Base-by-base conservation (phyloP, 129 eudicot species). In the Deinandra increscens region DNA sequence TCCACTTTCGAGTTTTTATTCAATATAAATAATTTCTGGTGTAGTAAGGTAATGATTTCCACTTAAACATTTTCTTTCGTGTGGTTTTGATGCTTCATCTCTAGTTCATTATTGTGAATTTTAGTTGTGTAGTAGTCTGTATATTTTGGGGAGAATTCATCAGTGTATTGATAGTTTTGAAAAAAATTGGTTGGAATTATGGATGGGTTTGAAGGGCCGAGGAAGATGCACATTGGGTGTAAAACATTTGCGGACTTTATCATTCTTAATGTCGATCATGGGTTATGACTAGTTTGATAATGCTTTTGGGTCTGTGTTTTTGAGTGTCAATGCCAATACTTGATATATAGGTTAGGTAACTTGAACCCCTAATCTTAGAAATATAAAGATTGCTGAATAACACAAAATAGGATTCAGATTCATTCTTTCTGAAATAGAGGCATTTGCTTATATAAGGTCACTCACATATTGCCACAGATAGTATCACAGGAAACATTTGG, bases 161-260 rank as follows among this genome's bases (percentile, higher is more conserved):
- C 31, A 45, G 5, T 65, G 48, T 9, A 31, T 26, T 67, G 65
- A 56, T 59, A 8, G 17, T 66, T 9, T 23, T 54, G 67, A 54
- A 55, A 31, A 18, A 68, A 0, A 34, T 76, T 26, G 65, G 31
- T 68, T 50, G 33, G 56, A 76, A 33, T 73, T 68, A 73, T 71
- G 83, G 83, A 18, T 73, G 75, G 69, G 13, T 33, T 56, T 59
- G 42, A 37, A 64, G 37, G 74, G 34, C 29, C 23, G 44, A 68
- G 50, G 69, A 68, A 36, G 63, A 59, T 36, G 68, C 20, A 41
- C 6, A 34, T 20, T 59, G 11, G 55, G 53, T 50, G 53, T 50
- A 26, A 31, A 26, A 14, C 9, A 45, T 41, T 74, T 9, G 45
- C 5, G 6, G 34, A 29, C 7, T 66, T 55, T 55, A 26, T 18